These are phyloP conservation scores for Pseudogymnoascus sp. DNA, from an alignment of 2,329 filamentous ascomycete genomes.

Conservation along the genomic window DNA sequence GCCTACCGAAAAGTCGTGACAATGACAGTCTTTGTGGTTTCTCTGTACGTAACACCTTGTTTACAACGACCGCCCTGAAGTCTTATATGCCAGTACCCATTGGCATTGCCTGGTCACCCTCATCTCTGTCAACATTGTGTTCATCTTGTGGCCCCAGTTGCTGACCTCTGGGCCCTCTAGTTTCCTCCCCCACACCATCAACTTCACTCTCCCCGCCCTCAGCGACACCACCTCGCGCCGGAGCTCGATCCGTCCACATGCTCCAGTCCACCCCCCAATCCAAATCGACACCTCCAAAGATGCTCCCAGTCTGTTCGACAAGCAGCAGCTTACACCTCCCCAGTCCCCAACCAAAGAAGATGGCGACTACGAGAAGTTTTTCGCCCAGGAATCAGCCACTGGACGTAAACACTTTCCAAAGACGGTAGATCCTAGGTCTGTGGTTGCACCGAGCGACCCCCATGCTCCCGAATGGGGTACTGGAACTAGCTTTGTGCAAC, in stretches of 20 bases:
- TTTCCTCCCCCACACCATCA: conserved; percentile 85
- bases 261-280: conserved; percentile 27
- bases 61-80: background rate
- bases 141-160: background rate
- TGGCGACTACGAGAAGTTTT: conserved; percentile 39
- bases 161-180: conserved; percentile 38
- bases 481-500: conserved; percentile 45
- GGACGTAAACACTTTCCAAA: conserved; percentile 50
- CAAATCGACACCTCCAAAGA: conserved; percentile 50
- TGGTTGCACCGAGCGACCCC: conserved; percentile 63
- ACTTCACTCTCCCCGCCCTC: conserved; percentile 64
- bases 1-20: conserved; percentile 12
- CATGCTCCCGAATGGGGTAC: conserved; percentile 69
- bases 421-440: conserved; percentile 39
- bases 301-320: conserved; percentile 33
- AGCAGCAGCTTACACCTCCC: conserved; percentile 27
- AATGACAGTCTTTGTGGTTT: conserved; percentile 55
- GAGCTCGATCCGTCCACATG: conserved; percentile 22
- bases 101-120: background rate
- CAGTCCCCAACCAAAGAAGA: conserved; percentile 31
- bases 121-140: background rate
- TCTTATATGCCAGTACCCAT: background rate
- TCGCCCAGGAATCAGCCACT: conserved; percentile 46
- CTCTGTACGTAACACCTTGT: conserved; percentile 41
- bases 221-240: conserved; percentile 37